Base-by-base conservation (phyloP, 1,139 yeast genomes). In the Suhomyces maxii region DNA sequence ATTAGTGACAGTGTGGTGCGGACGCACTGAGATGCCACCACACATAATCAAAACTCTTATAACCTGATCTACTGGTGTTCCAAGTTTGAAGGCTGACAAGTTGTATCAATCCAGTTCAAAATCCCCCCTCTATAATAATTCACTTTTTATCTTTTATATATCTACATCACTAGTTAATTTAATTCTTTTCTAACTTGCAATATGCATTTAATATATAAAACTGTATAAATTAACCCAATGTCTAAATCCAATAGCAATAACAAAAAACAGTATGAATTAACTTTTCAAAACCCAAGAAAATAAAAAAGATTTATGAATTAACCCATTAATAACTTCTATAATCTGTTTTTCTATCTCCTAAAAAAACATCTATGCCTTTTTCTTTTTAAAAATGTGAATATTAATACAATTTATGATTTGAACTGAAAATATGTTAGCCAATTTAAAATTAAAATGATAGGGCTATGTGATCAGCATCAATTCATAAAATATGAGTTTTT, bases 151-250 rank as follows among this genome's bases (percentile, higher is more conserved):
- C 13, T 8, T 8, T 34, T 12, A n/a, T 11, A n/a, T 6, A 12
- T 34, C 36, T 34, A 34, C 36, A 34, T 18, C 6, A 18, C 6
- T 18, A 18, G 2, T 18, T 18, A 18, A 25, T 10, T 25, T n/a
- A 25, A n/a, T 10, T 8, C 9, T 36, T 11, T 8, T 26, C 7
- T 11, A 31, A 41, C 44, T 30, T 43, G 47, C 37, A 42, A 34
- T 41, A 39, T 47, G 47, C 48, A 46, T 41, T 44, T 44, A 42
- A 46, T 44, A 53, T 48, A 51, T 48, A 50, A 53, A 47, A 50
- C 61, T 57, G 54, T 63, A 56, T 60, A 57, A 59, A 52, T 51
- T 55, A 63, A 63, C 69, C 70, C 73, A 65, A 68, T 66, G 74
- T 69, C 75, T 69, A 69, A 69, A 68, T 67, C 73, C 67, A 57